Base-by-base conservation (phyloP, 805 yeast species). In the Metschnikowia baotianmanensis region DNA sequence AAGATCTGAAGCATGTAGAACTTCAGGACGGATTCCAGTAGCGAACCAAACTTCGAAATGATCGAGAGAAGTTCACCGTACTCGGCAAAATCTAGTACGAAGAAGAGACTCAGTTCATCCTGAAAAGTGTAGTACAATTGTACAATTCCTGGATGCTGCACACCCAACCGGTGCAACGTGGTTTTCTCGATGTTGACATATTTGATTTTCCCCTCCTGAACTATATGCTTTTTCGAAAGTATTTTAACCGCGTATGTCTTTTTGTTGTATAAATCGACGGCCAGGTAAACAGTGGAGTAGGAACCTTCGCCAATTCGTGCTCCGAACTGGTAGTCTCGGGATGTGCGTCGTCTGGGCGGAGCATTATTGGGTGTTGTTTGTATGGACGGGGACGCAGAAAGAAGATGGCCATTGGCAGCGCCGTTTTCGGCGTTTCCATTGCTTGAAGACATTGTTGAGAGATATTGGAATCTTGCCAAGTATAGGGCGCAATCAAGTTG, bases 101-200 rank as follows among this genome's bases (percentile, higher is more conserved):
- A 93, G 59, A 88, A 93, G 27, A 93, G 68, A 24, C 88, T 82
- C 44, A 80, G 76, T 32, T 86, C 87, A 61, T 93, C 99, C 62
- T 93, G 99, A 65, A 93, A 93, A 1, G 99, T 93, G 63, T 86
- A 93, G 63, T 87, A 86, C 34, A 93, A 68, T 34, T 90, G 86
- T 16, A 93, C 95, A 21, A 93, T 84, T 1, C 99, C 99, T 0
- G 97, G 96, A 58, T 93, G 98, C 47, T 69, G 74, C 41, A 83
- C 82, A 3, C 96, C 96, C 47, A 93, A 68, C 18, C 91, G 66
- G 61, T 89, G 90, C 47, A 93, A 67, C 1, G 97, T 87, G 41
- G 86, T 82, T 59, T 93, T 93, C 58, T 93, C 99, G 43, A 93
- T 91, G 59, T 89, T 89, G 43, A 93, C 99, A 57, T 93, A 93